Base-by-base conservation (phyloP, 1,284 basidiomycete genomes). In the Cutaneotrichosporon curvatum region DNA sequence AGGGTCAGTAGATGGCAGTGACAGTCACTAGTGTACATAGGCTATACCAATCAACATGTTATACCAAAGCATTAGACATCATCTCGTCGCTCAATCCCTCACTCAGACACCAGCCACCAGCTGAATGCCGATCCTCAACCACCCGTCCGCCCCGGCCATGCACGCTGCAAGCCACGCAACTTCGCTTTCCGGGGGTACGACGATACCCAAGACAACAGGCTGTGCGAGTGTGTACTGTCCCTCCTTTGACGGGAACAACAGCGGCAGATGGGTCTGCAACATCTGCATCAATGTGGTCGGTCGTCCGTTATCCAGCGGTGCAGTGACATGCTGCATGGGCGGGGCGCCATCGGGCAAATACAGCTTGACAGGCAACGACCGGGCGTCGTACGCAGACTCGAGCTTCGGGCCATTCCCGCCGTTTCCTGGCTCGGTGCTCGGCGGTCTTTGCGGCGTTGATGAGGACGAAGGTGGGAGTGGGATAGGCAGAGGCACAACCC, bases 111-210 rank as follows among this genome's bases (percentile, higher is more conserved):
- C 58, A 7, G 58, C 58, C 11, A 61, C 52, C 8, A 87, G 71
- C 34, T 84, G 84, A 33, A 92, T 75, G 58, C 87, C 90, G 42
- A 94, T 77, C 59, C 85, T 84, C 21, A 95, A 76, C 92, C 92
- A 97, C 7, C 94, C 94, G 64, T 97, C 94, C 6, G 89, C 87
- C 10, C 90, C 89, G 12, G 83, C 80, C 69, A 96, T 75, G 58
- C 87, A 90, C 11, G 87, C 83, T 12, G 88, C 87, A 12, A 97
- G 70, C 92, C 92, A 97, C 2, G 84, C 88, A 63, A 97, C 78
- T 62, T 96, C 91, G 2, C 88, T 78, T 37, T 95, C 91, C 15
- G 81, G 74, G 0, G 94, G 94, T 3, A 86, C 73, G 2, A 80
- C 71, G n/a, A 97, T 82, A 4, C 94, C 94, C 65, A 96, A 91